phyloP scores from a whole-genome alignment of 129 eudicot genomes.

The Centaurea solstitialis region DNA sequence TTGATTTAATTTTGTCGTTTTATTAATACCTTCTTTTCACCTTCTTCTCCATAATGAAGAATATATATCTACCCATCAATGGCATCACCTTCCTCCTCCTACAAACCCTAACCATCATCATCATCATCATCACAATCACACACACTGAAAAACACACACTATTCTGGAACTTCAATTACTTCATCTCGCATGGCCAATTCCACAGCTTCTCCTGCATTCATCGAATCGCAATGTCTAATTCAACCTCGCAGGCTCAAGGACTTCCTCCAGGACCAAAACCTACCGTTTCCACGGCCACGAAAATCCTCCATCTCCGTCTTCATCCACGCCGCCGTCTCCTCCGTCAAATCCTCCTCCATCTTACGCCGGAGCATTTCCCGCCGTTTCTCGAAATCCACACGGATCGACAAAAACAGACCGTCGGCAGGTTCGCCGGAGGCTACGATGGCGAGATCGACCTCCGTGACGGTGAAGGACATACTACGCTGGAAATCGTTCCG shows the following conservation, averaged over 20 bases:
- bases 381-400: constrained; percentile 27
- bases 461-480: constrained; percentile 78
- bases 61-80: constrained; percentile 11
- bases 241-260: constrained; percentile 72
- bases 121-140: constrained; percentile 8
- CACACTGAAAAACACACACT: constrained; percentile 16
- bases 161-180: not conserved
- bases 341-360: constrained; percentile 48
- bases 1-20: constrained; percentile 24
- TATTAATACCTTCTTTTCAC: constrained; percentile 17
- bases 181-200: constrained; percentile 14
- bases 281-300: constrained; percentile 23
- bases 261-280: constrained; percentile 53
- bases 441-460: constrained; percentile 21
- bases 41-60: not conserved
- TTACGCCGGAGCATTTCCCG: constrained; percentile 51
- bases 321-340: constrained; percentile 44
- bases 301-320: constrained; percentile 35
- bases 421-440: constrained; percentile 20
- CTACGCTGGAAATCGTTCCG: constrained; percentile 84
- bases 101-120: not conserved
- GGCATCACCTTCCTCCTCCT: not conserved
- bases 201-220: not conserved
- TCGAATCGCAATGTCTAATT: constrained; percentile 21
- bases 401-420: constrained; percentile 4